Percentiles rank a stretch among this genome's conserved stretches.
Evolutionary conservation across 1,284 basidiomycete genomes (phyloP).

Genomic region (Ganoderma sinense): DNA sequence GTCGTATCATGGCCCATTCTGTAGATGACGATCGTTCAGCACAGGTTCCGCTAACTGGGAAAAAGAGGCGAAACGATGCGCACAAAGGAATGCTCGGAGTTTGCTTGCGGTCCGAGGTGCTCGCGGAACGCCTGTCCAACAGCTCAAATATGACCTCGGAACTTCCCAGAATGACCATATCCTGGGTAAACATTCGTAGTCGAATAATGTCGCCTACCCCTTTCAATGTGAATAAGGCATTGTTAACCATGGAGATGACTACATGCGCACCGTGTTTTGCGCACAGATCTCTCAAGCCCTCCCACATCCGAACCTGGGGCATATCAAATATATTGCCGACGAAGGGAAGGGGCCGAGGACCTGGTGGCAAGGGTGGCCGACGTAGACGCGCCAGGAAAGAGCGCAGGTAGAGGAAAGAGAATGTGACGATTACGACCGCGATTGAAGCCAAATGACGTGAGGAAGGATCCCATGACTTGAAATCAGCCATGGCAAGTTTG

Average conservation of each 20-base stretch:
- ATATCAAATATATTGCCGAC: constrained; percentile 11
- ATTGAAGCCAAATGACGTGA: neutral
- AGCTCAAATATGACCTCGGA: constrained; percentile 17
- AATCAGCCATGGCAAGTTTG: neutral
- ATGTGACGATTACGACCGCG: neutral
- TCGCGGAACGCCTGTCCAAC: constrained; percentile 22
- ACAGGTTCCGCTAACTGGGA: neutral
- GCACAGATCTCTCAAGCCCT: neutral
- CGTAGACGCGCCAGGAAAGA: neutral
- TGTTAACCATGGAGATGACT: too few relatives aligned
- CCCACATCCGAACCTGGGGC: constrained; percentile 6
- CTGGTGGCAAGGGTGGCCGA: constrained; percentile 8
- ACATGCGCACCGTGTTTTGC: constrained; percentile 1
- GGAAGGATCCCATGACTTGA: neutral
- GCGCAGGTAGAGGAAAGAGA: neutral
- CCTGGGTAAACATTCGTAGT: constrained; percentile 30
- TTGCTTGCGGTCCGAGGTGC: constrained; percentile 20
- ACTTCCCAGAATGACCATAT: constrained; percentile 31
- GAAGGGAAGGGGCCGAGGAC: constrained; percentile 7
- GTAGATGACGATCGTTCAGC: neutral
- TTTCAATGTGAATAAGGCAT: neutral
- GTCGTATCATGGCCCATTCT: neutral
- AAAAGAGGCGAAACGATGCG: neutral
- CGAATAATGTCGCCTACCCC: constrained; percentile 32
- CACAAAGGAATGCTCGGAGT: constrained; percentile 2